phyloP scores from a whole-genome alignment of 805 yeast species.

The Sugiyamaella smithiae region DNA sequence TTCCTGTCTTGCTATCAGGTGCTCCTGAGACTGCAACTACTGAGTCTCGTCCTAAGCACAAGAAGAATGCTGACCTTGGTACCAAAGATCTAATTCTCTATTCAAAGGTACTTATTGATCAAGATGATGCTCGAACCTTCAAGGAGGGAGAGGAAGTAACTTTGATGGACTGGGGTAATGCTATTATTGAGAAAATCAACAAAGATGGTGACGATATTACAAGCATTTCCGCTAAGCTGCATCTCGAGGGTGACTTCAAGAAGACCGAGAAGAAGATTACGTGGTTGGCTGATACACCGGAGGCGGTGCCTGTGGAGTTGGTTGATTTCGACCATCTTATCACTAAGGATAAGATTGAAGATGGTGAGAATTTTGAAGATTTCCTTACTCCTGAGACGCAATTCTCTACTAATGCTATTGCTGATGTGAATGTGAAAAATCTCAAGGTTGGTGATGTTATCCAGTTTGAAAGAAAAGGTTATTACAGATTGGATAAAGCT shows the following conservation, averaged over 20 bases:
- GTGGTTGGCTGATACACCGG: slow-evolving; percentile 85
- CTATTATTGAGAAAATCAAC: slow-evolving; percentile 66
- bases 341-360: slow-evolving; percentile 92
- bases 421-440: slow-evolving; percentile 71
- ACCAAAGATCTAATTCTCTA: slow-evolving; percentile 70
- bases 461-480: slow-evolving; percentile 97
- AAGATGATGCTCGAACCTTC: slow-evolving; percentile 74
- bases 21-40: slow-evolving; percentile 54
- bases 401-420: slow-evolving; percentile 73
- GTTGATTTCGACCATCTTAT: slow-evolving; percentile 93
- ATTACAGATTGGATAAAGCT: slow-evolving; percentile 72
- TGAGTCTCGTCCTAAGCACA: slow-evolving; percentile 88
- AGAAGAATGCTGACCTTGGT: slow-evolving; percentile 91
- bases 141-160: slow-evolving; percentile 89
- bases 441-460: slow-evolving; percentile 84
- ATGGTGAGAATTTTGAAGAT: slow-evolving; percentile 89
- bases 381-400: slow-evolving; percentile 85
- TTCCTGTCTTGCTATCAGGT: slow-evolving; percentile 57
- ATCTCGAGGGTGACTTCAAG: slow-evolving; percentile 95
- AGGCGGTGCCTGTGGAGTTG: slow-evolving; percentile 68
- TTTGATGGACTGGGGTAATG: slow-evolving; percentile 99
- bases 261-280: slow-evolving; percentile 93
- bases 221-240: slow-evolving; percentile 70
- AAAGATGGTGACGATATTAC: slow-evolving; percentile 59
- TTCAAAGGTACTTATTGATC: slow-evolving; percentile 70